Conservation (phyloP, 1,284 basidiomycete genomes). For the Bjerkandera adusta region DNA sequence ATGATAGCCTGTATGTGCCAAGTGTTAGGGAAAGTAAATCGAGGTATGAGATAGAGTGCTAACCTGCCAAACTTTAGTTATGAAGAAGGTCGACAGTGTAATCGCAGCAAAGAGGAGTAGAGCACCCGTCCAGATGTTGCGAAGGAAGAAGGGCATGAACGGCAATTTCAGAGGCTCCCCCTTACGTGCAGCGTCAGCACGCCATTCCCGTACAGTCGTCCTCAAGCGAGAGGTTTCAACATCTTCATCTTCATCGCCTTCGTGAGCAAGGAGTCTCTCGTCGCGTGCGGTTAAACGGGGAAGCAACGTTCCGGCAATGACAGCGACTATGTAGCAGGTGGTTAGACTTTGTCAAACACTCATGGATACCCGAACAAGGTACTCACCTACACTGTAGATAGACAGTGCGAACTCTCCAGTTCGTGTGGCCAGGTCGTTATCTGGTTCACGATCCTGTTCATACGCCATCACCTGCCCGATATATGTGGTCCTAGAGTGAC, state of each 20-base stretch:
- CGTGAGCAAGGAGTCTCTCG: constrained; percentile 67
- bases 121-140: constrained; percentile 91
- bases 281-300: constrained; percentile 84
- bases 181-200: constrained; percentile 71
- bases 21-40: constrained; percentile 6
- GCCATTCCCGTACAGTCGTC: constrained; percentile 77
- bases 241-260: constrained; percentile 71
- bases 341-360: too few species aligned
- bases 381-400: constrained; percentile 81
- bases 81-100: constrained; percentile 83
- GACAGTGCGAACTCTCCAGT: constrained; percentile 89
- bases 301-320: constrained; percentile 78
- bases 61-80: constrained; percentile 72
- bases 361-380: constrained; percentile 5
- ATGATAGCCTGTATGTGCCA: constrained; percentile 57
- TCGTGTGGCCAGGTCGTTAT: constrained; percentile 79
- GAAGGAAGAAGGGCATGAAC: constrained; percentile 82
- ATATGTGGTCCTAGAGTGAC: constrained; percentile 71
- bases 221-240: constrained; percentile 67
- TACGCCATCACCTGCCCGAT: constrained; percentile 89
- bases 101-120: constrained; percentile 76
- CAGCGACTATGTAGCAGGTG: constrained; percentile 65
- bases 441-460: constrained; percentile 68
- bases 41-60: constrained; percentile 16
- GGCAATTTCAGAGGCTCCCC: constrained; percentile 76